Conservation (phyloP, 2,329 filamentous ascomycete genomes). For the Cladosporium velox region DNA sequence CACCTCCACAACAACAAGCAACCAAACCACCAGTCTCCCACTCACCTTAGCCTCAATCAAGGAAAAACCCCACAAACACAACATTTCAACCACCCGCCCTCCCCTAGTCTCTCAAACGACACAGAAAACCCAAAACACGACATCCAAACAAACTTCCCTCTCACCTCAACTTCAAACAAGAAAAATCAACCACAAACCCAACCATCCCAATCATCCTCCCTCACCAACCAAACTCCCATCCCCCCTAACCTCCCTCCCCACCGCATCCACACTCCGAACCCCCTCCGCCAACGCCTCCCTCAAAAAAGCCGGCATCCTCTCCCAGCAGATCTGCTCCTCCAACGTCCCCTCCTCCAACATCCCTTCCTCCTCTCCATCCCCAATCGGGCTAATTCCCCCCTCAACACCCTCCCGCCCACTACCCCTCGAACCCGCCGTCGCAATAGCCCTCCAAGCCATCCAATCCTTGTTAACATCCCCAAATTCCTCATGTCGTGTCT, state of each 20-base stretch:
- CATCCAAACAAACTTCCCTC: background rate
- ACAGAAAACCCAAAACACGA: too few species aligned
- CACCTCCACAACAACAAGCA: background rate
- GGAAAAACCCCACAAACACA: background rate
- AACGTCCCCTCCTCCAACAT: background rate
- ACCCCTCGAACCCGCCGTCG: background rate
- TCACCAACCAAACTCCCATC: constrained; percentile 8
- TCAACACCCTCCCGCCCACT: background rate
- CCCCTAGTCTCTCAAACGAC: background rate
- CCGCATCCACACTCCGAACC: background rate
- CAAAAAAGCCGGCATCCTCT: background rate
- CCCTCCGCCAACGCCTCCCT: background rate
- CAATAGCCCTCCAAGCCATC: background rate
- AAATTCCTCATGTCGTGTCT: background rate
- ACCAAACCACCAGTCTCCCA: background rate
- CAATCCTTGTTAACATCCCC: background rate
- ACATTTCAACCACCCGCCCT: background rate
- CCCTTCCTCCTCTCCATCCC: too few species aligned
- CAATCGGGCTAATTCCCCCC: background rate
- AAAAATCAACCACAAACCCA: background rate
- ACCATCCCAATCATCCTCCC: background rate
- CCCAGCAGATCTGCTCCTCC: background rate
- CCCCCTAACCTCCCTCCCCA: constrained; percentile 9
- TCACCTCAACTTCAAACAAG: background rate
- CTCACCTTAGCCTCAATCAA: background rate